Evolutionary conservation across 495 filamentous ascomycete species (phyloP), one percentile per base, ranked within the genome.

Genomic region (Penicillium malachiteum): DNA sequence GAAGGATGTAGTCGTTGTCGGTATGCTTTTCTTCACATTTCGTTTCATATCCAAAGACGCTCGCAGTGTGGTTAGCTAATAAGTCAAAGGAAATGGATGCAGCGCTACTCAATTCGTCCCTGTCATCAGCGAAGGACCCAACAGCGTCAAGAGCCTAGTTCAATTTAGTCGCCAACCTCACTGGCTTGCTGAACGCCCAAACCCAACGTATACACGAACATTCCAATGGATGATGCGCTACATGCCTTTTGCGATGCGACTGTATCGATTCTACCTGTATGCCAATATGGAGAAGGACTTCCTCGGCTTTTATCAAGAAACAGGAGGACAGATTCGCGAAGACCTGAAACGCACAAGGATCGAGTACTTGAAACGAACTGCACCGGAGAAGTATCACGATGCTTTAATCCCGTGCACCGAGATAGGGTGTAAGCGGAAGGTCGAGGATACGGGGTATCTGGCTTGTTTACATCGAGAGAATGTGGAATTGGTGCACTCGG

Each of bases 1-100:
- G 48, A 86, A 85, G 58, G 75, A 79, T 18, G 77, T 84, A 3
- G 78, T 78, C 17, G 69, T 84, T 42, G 79, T 87, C 45, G 83
- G 83, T 70, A 53, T 71, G 50, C 56, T 8, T 26, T n/a, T 10
- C 17, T 30, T 4, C 21, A 26, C 4, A 26, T 26, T 26, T n/a
- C n/a, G n/a, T n/a, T n/a, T n/a, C n/a, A n/a, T n/a, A n/a, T n/a
- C n/a, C n/a, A 26, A 26, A 26, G 21, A 14, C 14, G 2, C 1
- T 12, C 14, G 7, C 37, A 12, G 34, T 6, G 30, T 31, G n/a
- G 16, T 16, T 10, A 43, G 40, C 53, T 43, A n/a, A 48, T 35
- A 26, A 33, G 17, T 41, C 4, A 8, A 48, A 72, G 59, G 59
- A 34, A 73, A 71, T 34, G 70, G 71, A 32, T 78, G 74, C 55